A percentile compares a stretch with the other conserved stretches of the same genome.
Conservation (phyloP, 805 yeast genomes). For the Metschnikowia vanudenii region DNA sequence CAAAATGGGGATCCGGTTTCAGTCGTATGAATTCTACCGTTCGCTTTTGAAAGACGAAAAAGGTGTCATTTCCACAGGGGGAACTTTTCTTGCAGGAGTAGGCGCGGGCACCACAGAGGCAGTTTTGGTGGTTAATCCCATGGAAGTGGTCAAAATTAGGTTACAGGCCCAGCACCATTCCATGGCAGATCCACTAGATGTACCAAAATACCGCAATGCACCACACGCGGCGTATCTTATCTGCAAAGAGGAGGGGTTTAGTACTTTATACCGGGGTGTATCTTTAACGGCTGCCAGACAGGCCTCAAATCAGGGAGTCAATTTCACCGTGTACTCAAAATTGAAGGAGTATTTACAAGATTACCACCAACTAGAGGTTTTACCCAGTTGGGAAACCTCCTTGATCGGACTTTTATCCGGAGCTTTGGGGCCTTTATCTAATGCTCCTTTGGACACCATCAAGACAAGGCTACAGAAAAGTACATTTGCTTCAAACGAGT, state of each 20-base stretch:
- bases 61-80: conserved; percentile 65
- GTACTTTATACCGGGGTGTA: conserved; percentile 90
- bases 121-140: conserved; percentile 89
- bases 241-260: conserved; percentile 86
- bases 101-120: conserved; percentile 98
- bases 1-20: conserved; percentile 95
- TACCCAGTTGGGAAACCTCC: conserved; percentile 95
- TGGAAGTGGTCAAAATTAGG: conserved; percentile 95
- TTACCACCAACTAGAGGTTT: conserved; percentile 52
- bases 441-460: conserved; percentile 96
- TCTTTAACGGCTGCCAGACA: conserved; percentile 95
- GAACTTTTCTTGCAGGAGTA: conserved; percentile 88
- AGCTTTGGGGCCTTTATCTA: conserved; percentile 96
- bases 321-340: conserved; percentile 91
- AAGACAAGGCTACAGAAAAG: conserved; percentile 96
- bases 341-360: conserved; percentile 69
- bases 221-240: conserved; percentile 85
- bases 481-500: conserved; percentile 60
- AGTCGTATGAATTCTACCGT: conserved; percentile 89
- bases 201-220: conserved; percentile 88
- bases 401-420: conserved; percentile 89
- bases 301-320: conserved; percentile 97
- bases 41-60: conserved; percentile 60
- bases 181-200: conserved; percentile 75
- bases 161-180: conserved; percentile 94